Evolutionary conservation across 2,329 filamentous ascomycete species (phyloP), one percentile per base, ranked within the genome.

Genomic region (Claviceps fusiformis): DNA sequence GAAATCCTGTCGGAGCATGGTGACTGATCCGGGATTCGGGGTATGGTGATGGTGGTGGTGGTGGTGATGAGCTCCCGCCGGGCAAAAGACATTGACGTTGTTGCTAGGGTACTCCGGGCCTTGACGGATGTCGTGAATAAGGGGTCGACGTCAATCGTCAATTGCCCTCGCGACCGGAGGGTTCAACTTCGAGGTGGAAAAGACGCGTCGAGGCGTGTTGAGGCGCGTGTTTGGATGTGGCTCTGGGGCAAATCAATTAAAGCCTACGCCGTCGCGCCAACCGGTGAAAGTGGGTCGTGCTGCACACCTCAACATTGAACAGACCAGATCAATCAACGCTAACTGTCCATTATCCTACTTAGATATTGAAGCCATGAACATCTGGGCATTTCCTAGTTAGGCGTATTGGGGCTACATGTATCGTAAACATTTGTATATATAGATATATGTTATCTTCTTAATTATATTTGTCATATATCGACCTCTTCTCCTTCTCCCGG

Each of bases 1-100:
- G 59, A 72, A 71, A 59, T 76, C 73, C 62, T 77, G 73, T 57
- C 75, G 70, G 62, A 77, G 67, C 77, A 80, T 79, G 63, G 41
- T 49, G 51, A 31, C 17, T 9, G 15, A 24, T 8, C 24, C 24
- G 24, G 24, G 24, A 1, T 24, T 24, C 24, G 24, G 24, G 24
- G 24, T 24, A 24, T 24, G 24, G 24, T 24, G 24, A 24, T 24
- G 24, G 24, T 24, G 24, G 47, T 29, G 54, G 24, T 27, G 45
- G 15, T 47, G 24, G 27, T 13, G 11, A 5, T 10, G 15, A 10
- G 9, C 3, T 29, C 4, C 9, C 19, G 19, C 1, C 44, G 44
- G 15, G 15, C 13, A n/a, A n/a, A n/a, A n/a, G n/a, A n/a, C 45
- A 31, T 29, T 47, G 45, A 41, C 39, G 39, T 41, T 15, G n/a